These are phyloP conservation scores for Aureobasidium melanogenum DNA, from an alignment of 2,329 filamentous ascomycete genomes.

Conservation along the genomic window DNA sequence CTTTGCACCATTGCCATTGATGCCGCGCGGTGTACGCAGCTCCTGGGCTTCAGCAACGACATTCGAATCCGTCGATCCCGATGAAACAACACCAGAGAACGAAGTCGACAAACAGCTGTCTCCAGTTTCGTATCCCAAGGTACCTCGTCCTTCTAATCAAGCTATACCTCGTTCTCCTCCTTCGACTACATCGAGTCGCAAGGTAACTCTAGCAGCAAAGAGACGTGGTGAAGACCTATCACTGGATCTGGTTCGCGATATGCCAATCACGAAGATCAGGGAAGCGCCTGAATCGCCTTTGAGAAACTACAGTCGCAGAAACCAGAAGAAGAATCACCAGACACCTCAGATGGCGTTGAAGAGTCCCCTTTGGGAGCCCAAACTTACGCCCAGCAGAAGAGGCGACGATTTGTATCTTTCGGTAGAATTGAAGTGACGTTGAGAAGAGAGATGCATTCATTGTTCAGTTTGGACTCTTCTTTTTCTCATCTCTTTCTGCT, in stretches of 20 bases:
- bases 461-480: slow-evolving; percentile 11
- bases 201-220: not conserved
- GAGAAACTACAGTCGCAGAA: slow-evolving; percentile 22
- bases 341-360: slow-evolving; percentile 15
- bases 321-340: not conserved
- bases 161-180: slow-evolving; percentile 31
- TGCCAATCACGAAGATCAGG: slow-evolving; percentile 14
- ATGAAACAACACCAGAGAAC: slow-evolving; percentile 38
- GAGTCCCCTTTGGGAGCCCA: slow-evolving; percentile 52
- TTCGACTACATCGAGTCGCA: slow-evolving; percentile 2
- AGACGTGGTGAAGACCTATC: not conserved
- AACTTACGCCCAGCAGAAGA: slow-evolving; percentile 56
- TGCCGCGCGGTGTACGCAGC: not conserved
- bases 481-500: not conserved
- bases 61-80: slow-evolving; percentile 37
- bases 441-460: slow-evolving; percentile 14
- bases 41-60: slow-evolving; percentile 29
- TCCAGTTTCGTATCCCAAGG: slow-evolving; percentile 39
- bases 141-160: slow-evolving; percentile 39
- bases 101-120: slow-evolving; percentile 35
- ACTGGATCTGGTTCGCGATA: not conserved
- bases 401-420: slow-evolving; percentile 54
- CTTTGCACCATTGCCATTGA: not conserved
- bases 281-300: slow-evolving; percentile 19
- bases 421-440: slow-evolving; percentile 23